Evolutionary conservation across 2,329 filamentous ascomycete genomes (phyloP).

Genomic region (Exophiala aquamarina): DNA sequence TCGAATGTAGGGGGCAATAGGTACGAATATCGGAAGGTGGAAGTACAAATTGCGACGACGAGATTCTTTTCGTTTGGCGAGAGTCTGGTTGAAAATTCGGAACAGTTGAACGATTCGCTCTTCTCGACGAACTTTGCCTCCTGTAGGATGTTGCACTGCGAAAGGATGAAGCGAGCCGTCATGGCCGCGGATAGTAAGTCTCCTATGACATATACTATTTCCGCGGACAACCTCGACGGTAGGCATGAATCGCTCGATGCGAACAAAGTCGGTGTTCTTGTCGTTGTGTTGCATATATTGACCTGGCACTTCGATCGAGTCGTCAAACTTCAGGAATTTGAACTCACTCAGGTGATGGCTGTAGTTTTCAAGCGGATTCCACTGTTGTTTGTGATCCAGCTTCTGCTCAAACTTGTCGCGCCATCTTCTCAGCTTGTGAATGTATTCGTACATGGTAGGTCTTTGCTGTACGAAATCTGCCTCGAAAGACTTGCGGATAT

Average conservation of each 20-base stretch:
- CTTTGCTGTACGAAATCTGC: slow-evolving; percentile 94
- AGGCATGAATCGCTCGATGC: slow-evolving; percentile 94
- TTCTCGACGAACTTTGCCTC: slow-evolving; percentile 86
- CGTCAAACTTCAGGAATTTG: slow-evolving; percentile 95
- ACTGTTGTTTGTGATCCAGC: slow-evolving; percentile 76
- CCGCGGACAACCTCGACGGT: slow-evolving; percentile 90
- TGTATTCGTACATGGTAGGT: slow-evolving; percentile 98
- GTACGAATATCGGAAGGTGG: slow-evolving; percentile 92
- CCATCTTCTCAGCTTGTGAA: slow-evolving; percentile 93
- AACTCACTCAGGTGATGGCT: slow-evolving; percentile 95
- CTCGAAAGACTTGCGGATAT: slow-evolving; percentile 96
- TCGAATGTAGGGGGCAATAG: slow-evolving; percentile 88
- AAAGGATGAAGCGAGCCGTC: slow-evolving; percentile 97
- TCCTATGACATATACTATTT: slow-evolving; percentile 85
- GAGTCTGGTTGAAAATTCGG: slow-evolving; percentile 91
- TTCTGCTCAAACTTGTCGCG: slow-evolving; percentile 98
- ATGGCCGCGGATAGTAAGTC: slow-evolving; percentile 93
- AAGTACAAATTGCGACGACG: slow-evolving; percentile 92
- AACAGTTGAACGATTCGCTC: slow-evolving; percentile 95
- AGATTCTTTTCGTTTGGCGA: slow-evolving; percentile 92
- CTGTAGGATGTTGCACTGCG: slow-evolving; percentile 92
- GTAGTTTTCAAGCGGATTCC: slow-evolving; percentile 76
- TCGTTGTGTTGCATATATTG: slow-evolving; percentile 97
- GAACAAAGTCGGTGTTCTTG: slow-evolving; percentile 98
- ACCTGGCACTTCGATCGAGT: slow-evolving; percentile 86